Conservation (phyloP, 495 filamentous ascomycete genomes). For the Geoglossum glabrum region DNA sequence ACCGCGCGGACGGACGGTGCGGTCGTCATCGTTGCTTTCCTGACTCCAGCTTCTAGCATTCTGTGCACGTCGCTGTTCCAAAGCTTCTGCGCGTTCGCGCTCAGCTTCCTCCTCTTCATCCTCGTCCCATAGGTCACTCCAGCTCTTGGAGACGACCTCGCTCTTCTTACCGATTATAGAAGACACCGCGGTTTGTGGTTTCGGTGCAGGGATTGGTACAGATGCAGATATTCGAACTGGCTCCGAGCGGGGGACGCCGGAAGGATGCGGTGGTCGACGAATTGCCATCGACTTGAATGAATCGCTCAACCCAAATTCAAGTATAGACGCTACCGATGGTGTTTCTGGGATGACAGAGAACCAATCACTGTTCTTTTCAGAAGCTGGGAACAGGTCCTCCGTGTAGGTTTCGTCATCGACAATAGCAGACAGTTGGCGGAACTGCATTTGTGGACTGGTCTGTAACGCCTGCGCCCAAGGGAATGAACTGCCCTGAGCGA, state of each 20-base stretch:
- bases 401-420: conserved; percentile 56
- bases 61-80: conserved; percentile 45
- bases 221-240: conserved; percentile 5
- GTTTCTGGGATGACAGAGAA: conserved; percentile 8
- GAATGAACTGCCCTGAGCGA: conserved; percentile 66
- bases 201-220: conserved; percentile 18
- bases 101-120: conserved; percentile 53
- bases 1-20: conserved; percentile 19
- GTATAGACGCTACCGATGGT: neutral
- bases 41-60: conserved; percentile 69
- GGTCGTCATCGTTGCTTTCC: conserved; percentile 34
- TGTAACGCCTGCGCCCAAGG: conserved; percentile 89
- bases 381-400: conserved; percentile 78
- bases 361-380: conserved; percentile 33
- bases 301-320: conserved; percentile 18
- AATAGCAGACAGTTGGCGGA: conserved; percentile 75
- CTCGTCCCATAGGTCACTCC: conserved; percentile 92
- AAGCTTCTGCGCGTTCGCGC: conserved; percentile 26
- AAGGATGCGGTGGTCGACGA: conserved; percentile 19
- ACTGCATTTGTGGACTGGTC: conserved; percentile 27
- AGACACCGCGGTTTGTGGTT: conserved; percentile 42
- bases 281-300: conserved; percentile 37
- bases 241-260: neutral
- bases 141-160: conserved; percentile 75
- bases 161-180: conserved; percentile 59